Conservation (phyloP, 2,329 filamentous ascomycete genomes). For the Exophiala viscosa region DNA sequence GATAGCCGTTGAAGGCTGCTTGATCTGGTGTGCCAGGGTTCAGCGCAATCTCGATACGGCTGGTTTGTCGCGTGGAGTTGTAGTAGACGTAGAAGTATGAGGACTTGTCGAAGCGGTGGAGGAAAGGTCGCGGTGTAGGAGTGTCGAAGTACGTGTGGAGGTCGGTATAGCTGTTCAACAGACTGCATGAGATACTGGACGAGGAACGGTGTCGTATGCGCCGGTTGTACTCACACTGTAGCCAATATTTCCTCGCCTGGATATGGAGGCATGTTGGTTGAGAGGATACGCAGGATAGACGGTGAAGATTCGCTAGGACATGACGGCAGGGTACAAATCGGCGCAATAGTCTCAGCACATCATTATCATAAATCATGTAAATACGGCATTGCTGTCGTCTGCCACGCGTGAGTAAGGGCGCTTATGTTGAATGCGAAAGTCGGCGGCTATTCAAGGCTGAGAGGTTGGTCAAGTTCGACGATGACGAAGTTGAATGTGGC, state of each 20-base stretch:
- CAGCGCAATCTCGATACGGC: constrained; percentile 61
- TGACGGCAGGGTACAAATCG: not conserved
- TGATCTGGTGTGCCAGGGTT: constrained; percentile 61
- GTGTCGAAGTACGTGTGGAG: constrained; percentile 61
- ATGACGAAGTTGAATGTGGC: not conserved
- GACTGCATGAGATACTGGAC: not conserved
- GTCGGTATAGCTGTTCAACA: constrained; percentile 54
- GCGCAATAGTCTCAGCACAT: too few species aligned
- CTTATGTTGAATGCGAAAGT: not conserved
- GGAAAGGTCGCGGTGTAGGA: constrained; percentile 52
- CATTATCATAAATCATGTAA: too few species aligned
- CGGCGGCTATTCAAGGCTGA: constrained; percentile 1
- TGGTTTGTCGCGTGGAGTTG: constrained; percentile 50
- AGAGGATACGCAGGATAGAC: not conserved
- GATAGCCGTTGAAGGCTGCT: constrained; percentile 59
- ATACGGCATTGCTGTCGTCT: too few species aligned
- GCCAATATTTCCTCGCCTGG: constrained; percentile 45
- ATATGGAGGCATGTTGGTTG: constrained; percentile 41
- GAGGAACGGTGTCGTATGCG: not conserved
- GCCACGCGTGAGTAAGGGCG: too few species aligned
- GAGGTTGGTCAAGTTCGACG: not conserved
- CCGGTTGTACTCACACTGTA: constrained; percentile 40
- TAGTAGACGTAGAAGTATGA: constrained; percentile 65
- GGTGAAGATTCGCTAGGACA: not conserved
- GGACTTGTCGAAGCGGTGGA: constrained; percentile 62